Evolutionary conservation across 257 asterid species (phyloP).

Genomic region (Lycium barbarum): DNA sequence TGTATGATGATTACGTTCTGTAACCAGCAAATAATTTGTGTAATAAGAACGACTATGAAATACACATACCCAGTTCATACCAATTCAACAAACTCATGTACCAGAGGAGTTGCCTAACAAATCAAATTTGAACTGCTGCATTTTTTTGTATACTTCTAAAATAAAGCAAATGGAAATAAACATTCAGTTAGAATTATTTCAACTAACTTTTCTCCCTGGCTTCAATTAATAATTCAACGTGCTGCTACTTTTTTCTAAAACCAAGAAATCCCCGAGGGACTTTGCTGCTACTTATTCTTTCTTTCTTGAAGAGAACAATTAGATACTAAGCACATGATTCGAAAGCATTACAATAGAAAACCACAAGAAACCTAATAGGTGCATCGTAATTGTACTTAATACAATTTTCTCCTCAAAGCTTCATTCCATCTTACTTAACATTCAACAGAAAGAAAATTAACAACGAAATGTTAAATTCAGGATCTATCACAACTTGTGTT

Average conservation of each 20-base stretch:
- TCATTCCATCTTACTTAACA: slow-evolving; percentile 20
- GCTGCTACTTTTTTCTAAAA: neutral
- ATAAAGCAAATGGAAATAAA: neutral
- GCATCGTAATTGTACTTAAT: neutral
- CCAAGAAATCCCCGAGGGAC: neutral
- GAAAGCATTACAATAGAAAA: slow-evolving; percentile 18
- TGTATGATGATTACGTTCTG: neutral
- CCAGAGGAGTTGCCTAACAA: neutral
- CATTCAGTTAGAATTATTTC: neutral
- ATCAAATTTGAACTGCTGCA: neutral
- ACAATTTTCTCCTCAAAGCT: neutral
- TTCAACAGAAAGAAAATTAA: neutral
- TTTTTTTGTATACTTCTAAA: neutral
- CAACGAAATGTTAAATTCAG: neutral
- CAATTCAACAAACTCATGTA: slow-evolving; percentile 13
- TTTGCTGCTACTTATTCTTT: neutral
- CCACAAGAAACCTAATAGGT: slow-evolving; percentile 4
- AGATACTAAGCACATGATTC: neutral
- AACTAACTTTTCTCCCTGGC: neutral
- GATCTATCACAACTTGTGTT: neutral
- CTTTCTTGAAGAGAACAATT: neutral
- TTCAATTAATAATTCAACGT: neutral
- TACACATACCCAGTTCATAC: neutral
- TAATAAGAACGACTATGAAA: neutral
- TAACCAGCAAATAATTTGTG: neutral